Base-by-base conservation (phyloP, 1,284 basidiomycete genomes). In the Trametes hirsuta region DNA sequence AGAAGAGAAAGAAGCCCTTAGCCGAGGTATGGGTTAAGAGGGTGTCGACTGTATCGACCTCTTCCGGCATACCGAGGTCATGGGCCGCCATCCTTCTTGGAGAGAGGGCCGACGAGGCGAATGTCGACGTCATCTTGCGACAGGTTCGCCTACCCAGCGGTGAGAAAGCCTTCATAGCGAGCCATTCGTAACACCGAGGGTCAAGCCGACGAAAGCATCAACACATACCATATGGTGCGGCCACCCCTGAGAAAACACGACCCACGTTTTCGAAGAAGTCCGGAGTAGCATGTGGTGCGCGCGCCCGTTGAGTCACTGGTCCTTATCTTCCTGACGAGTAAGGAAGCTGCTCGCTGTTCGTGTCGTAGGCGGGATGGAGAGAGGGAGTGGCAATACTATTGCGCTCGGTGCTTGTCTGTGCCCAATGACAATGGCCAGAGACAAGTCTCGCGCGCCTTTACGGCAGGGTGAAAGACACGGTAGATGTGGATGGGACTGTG, bases 201-300 rank as follows among this genome's bases (percentile, higher is more conserved):
- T 39, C 22, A 47, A 21, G 18, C 47, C 53, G 24, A 56, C 44
- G 47, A 37, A 61, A 34, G 35, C 52, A 61, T 62, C 64, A 63
- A 52, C 54, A 37, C 50, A 49, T 54, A 58, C 56, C 64, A 63
- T 63, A 63, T 58, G 64, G 64, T 57, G 50, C 57, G 61, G 59
- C 40, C 57, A 47, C 45, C 50, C 64, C 56, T 66, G 64, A 63
- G 64, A 66, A 66, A 58, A 41, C 35, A 22, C 39, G 59, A 59
- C 59, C 52, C 59, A 59, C 55, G 59, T 58, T 58, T 57, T 63
- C 54, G 50, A 54, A 63, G 64, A 66, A 66, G 64, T 36, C 62
- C 18, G 18, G 54, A 41, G 11, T 57, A 66, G 64, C 64, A 63
- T 66, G 58, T 62, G 64, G 51, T 65, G 47, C 58, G 48, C 49